These are phyloP conservation scores for Zymoseptoria ardabiliae DNA, from an alignment of 2,329 filamentous ascomycete species.

Conservation along the genomic window DNA sequence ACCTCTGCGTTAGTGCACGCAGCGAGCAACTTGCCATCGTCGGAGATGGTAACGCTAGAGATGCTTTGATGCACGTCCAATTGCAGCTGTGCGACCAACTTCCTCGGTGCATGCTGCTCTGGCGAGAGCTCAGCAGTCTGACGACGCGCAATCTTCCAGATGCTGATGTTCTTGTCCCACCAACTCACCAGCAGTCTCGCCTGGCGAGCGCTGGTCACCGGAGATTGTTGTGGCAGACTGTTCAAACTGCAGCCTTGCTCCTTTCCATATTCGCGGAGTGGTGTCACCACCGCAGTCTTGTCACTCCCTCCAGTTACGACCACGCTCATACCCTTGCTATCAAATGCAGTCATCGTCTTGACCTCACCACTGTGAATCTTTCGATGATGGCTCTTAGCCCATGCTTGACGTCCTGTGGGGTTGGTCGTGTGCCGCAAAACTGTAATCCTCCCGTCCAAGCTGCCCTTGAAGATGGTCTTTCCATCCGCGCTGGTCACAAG, in stretches of 20 bases:
- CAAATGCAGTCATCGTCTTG: slow-evolving; percentile 86
- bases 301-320: slow-evolving; percentile 87
- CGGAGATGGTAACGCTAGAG: slow-evolving; percentile 62
- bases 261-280: slow-evolving; percentile 66
- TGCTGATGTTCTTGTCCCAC: slow-evolving; percentile 81
- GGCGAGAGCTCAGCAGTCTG: slow-evolving; percentile 20
- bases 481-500: slow-evolving; percentile 77
- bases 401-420: slow-evolving; percentile 49
- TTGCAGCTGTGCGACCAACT: slow-evolving; percentile 30
- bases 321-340: slow-evolving; percentile 70
- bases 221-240: slow-evolving; percentile 72
- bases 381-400: slow-evolving; percentile 79
- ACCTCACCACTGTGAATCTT: slow-evolving; percentile 91
- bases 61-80: slow-evolving; percentile 56
- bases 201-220: slow-evolving; percentile 63
- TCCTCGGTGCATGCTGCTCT: slow-evolving; percentile 19
- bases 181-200: slow-evolving; percentile 77
- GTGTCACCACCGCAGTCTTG: slow-evolving; percentile 72
- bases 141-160: slow-evolving; percentile 60
- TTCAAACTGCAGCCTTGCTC: slow-evolving; percentile 78
- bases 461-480: slow-evolving; percentile 74
- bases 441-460: slow-evolving; percentile 83
- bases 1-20: slow-evolving; percentile 34
- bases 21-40: slow-evolving; percentile 74
- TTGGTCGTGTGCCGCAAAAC: slow-evolving; percentile 62